Conservation (phyloP, 768 basidiomycete species). For the Candolleomyces efflorescens region DNA sequence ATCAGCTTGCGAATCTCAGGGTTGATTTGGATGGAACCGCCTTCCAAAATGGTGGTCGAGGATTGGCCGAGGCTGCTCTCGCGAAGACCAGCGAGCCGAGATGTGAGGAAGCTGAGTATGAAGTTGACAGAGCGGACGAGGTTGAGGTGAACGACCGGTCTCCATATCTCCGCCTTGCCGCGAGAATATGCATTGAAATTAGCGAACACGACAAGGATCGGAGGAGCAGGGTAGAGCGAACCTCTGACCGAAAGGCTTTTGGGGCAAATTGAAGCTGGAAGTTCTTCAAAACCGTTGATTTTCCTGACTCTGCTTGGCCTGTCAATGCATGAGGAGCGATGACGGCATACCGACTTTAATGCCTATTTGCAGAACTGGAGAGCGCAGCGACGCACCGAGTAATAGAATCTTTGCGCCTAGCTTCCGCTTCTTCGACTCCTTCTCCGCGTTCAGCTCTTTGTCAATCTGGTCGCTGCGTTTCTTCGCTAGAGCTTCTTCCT, state of each 20-base stretch:
- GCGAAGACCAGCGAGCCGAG: slow-evolving; percentile 14
- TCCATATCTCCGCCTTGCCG: slow-evolving; percentile 49
- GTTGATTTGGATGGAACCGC: slow-evolving; percentile 13
- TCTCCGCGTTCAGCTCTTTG: slow-evolving; percentile 42
- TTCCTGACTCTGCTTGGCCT: slow-evolving; percentile 70
- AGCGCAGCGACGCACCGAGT: slow-evolving; percentile 38
- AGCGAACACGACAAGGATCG: neutral
- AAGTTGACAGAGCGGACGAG: slow-evolving; percentile 52
- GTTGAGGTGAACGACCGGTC: slow-evolving; percentile 64
- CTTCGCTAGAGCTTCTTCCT: slow-evolving; percentile 47
- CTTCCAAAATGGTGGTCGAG: slow-evolving; percentile 11
- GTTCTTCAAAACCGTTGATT: slow-evolving; percentile 64
- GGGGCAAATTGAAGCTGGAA: slow-evolving; percentile 61
- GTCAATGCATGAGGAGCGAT: neutral
- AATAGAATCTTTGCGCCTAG: slow-evolving; percentile 48
- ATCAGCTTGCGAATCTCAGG: slow-evolving; percentile 41
- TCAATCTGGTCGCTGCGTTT: slow-evolving; percentile 53
- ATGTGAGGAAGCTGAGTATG: slow-evolving; percentile 28
- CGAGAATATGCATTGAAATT: neutral
- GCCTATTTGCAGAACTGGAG: neutral
- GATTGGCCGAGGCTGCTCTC: slow-evolving; percentile 15
- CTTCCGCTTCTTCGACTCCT: slow-evolving; percentile 31
- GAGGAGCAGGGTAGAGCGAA: slow-evolving; percentile 14
- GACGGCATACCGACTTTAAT: neutral
- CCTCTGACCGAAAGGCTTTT: slow-evolving; percentile 53